Percentiles rank a stretch among this genome's conserved stretches.
phyloP scores from a whole-genome alignment of 495 filamentous ascomycete species.

The Aspergillus sparsus region DNA sequence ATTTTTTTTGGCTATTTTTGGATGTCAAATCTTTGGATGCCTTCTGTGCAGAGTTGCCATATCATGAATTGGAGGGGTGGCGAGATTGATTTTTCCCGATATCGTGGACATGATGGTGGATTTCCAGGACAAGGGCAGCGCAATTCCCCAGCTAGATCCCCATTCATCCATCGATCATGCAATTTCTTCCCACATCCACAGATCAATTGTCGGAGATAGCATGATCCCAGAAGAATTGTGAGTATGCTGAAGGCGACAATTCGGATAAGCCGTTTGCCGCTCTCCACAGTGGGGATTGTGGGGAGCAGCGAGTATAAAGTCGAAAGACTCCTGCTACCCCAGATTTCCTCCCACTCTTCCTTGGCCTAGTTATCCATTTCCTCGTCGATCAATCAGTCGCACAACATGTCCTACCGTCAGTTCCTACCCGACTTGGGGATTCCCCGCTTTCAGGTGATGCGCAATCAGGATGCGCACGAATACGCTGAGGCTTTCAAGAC shows the following conservation, averaged over 20 bases:
- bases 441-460: conserved; percentile 63
- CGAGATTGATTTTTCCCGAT: neutral
- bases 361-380: neutral
- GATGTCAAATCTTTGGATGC: neutral
- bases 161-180: neutral
- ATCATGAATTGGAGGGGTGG: neutral
- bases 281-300: conserved; percentile 19
- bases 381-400: neutral
- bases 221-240: neutral
- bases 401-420: conserved; percentile 44
- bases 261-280: conserved; percentile 18
- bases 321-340: neutral
- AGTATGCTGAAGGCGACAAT: neutral
- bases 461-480: conserved; percentile 62
- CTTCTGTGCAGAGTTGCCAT: too few relatives aligned
- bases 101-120: neutral
- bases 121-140: neutral
- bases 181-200: neutral
- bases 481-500: conserved; percentile 64
- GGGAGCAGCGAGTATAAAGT: conserved; percentile 5
- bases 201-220: neutral
- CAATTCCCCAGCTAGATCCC: neutral
- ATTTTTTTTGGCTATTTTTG: neutral
- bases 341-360: conserved; percentile 3
- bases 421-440: conserved; percentile 62